Percentiles rank a stretch among this genome's conserved stretches.
Evolutionary conservation across 306 rosid species (phyloP).

Genomic region (Corylus heterophylla): DNA sequence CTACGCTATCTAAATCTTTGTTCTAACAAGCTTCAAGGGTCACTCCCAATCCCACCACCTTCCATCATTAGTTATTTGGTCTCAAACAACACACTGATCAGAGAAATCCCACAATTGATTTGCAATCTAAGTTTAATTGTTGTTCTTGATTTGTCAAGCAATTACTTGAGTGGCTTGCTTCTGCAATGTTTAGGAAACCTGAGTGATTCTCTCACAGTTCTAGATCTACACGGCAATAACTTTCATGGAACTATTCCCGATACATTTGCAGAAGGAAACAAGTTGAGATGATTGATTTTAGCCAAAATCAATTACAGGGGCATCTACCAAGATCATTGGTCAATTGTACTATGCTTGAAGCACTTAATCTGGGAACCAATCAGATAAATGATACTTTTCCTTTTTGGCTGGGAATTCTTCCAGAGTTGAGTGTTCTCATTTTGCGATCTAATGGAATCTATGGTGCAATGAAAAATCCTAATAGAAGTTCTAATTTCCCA

Average conservation of each 20-base stretch:
- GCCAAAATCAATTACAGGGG: too few species aligned
- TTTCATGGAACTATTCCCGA: background rate
- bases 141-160: accelerated
- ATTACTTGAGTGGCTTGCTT: too few species aligned
- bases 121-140: background rate
- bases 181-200: too few species aligned
- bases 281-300: background rate
- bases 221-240: background rate
- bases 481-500: too few species aligned
- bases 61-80: background rate
- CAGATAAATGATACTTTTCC: too few species aligned
- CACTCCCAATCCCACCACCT: background rate
- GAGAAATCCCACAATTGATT: background rate
- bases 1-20: accelerated
- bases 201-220: background rate
- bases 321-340: too few species aligned
- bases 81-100: background rate
- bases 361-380: too few species aligned
- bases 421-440: too few species aligned
- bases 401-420: too few species aligned
- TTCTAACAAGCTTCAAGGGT: background rate
- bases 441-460: too few species aligned
- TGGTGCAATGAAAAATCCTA: too few species aligned
- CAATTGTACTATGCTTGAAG: too few species aligned
- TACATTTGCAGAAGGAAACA: background rate